phyloP scores from a whole-genome alignment of 1,284 basidiomycete genomes.

The Microbotryum violaceum region DNA sequence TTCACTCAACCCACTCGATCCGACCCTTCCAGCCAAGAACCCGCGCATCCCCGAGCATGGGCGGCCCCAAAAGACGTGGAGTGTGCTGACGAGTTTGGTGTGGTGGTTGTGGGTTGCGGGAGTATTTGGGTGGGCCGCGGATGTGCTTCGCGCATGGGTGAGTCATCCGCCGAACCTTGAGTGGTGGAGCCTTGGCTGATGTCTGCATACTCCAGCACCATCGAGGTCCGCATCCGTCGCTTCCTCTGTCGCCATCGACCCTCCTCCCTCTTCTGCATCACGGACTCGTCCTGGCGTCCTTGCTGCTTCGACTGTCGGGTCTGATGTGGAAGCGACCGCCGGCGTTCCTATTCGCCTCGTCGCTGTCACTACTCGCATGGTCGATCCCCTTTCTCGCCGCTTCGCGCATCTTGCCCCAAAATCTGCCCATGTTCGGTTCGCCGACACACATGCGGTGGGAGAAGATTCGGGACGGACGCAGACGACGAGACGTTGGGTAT shows the following conservation, averaged over 20 bases:
- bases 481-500: conserved; percentile 29
- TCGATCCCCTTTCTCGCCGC: conserved; percentile 31
- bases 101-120: conserved; percentile 33
- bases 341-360: conserved; percentile 26
- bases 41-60: conserved; percentile 5
- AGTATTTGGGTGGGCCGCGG: conserved; percentile 28
- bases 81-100: conserved; percentile 13
- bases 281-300: conserved; percentile 25
- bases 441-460: conserved; percentile 28
- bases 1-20: conserved; percentile 28
- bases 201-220: conserved; percentile 6
- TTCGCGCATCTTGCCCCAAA: conserved; percentile 30
- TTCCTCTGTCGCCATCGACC: conserved; percentile 30
- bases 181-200: neutral
- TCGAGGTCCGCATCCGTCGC: conserved; percentile 24
- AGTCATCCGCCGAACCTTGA: neutral
- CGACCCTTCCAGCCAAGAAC: conserved; percentile 2
- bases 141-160: conserved; percentile 28
- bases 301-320: conserved; percentile 18
- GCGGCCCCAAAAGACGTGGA: conserved; percentile 21
- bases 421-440: conserved; percentile 29
- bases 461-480: conserved; percentile 29
- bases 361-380: conserved; percentile 31
- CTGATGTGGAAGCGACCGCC: conserved; percentile 20
- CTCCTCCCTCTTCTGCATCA: conserved; percentile 31